Evolutionary conservation across 257 asterid species (phyloP).

Genomic region (Cordia subcordata): DNA sequence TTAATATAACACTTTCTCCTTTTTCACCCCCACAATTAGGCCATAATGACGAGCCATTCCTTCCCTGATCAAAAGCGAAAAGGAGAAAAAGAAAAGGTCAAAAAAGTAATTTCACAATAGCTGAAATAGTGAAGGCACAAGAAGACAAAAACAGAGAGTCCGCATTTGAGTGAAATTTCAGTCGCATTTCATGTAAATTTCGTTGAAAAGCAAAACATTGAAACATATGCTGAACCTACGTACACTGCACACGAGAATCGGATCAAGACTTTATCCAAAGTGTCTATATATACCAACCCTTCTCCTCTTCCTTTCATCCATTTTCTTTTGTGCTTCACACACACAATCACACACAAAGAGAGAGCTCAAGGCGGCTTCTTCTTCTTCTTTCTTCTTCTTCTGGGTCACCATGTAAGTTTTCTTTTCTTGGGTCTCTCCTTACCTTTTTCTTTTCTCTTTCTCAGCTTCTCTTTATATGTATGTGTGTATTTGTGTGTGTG

Average conservation of each 20-base stretch:
- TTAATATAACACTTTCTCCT: too few relatives aligned
- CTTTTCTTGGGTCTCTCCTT: constrained; percentile 2
- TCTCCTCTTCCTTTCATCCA: constrained; percentile 10
- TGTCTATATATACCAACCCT: constrained; percentile 46
- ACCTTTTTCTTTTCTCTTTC: not conserved
- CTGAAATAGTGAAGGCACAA: too few relatives aligned
- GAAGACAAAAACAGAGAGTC: constrained; percentile 16
- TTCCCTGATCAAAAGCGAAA: too few relatives aligned
- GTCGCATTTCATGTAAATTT: constrained; percentile 30
- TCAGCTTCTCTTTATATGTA: not conserved
- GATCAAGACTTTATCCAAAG: constrained; percentile 31
- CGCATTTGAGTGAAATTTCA: constrained; percentile 35
- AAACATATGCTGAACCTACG: too few relatives aligned
- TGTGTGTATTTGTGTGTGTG: not conserved
- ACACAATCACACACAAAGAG: constrained; percentile 5
- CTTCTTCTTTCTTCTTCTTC: constrained; percentile 12
- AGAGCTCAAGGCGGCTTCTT: constrained; percentile 14
- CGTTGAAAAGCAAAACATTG: constrained; percentile 3
- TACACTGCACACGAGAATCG: constrained; percentile 40
- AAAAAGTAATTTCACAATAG: too few relatives aligned
- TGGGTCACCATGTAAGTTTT: constrained; percentile 27
- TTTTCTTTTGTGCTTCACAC: constrained; percentile 7
- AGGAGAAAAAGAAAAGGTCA: too few relatives aligned
- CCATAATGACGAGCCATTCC: too few relatives aligned
- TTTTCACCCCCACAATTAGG: too few relatives aligned